Base-by-base conservation (phyloP, 1,284 basidiomycete genomes). In the Leccinum subrobustum region DNA sequence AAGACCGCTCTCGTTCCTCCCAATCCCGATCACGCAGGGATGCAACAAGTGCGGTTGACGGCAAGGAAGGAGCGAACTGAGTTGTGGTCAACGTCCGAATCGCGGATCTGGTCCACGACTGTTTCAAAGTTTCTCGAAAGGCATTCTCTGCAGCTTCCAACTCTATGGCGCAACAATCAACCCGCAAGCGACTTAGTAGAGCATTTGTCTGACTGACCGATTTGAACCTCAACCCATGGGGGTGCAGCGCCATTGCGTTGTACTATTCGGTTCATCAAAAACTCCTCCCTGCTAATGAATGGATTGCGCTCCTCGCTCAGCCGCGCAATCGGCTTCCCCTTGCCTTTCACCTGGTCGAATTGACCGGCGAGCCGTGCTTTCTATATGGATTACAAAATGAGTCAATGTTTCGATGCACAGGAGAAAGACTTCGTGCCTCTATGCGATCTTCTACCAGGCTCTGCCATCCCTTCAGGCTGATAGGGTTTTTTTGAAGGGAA, bases 161-260 rank as follows among this genome's bases (percentile, higher is more conserved):
- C 60, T 85, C 83, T 72, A 56, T 14, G 35, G 3, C 20, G 12
- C 78, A 76, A 9, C 79, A 71, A 61, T 81, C 75, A 77, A 60
- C 16, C 37, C 31, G 16, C 20, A 18, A 47, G 47, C 14, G 42
- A 67, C 62, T 23, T 47, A 44, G 39, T 50, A 51, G 31, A 18
- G 29, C n/a, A 16, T 6, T 66, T 25, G 16, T 50, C 67, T 29
- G 31, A 54, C 82, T 57, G 61, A 87, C 88, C 87, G 61, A 80
- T 78, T 74, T 95, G 94, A 35, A 95, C 69, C 73, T 96, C 93
- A 3, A 96, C 89, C 93, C 93, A 96, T 3, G 93, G 91, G n/a
- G 94, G 95, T 1, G 88, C 84, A 2, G 90, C 92, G 14, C 91
- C 92, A 68, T 95, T 92, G 42, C 87, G 79, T 68, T 93, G 89